Percentiles rank a stretch among this genome's conserved stretches.
Evolutionary conservation across 768 basidiomycete genomes (phyloP).

Genomic region (Cystoderma amianthinum): DNA sequence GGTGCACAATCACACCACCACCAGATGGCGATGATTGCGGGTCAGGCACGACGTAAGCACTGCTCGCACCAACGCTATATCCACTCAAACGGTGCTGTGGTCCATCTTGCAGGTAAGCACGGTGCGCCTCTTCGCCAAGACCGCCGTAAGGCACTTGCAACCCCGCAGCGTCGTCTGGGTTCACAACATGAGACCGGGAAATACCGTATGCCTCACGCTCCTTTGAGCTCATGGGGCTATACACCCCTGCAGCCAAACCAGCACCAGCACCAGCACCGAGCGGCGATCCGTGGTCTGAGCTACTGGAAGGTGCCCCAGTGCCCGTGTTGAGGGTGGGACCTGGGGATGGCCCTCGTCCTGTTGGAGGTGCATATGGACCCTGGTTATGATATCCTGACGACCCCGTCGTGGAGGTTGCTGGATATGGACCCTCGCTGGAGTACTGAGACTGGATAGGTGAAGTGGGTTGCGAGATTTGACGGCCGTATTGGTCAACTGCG

Average conservation of each 20-base stretch:
- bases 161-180: background rate
- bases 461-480: background rate
- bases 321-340: background rate
- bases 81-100: background rate
- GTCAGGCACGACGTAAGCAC: background rate
- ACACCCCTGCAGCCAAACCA: too few species aligned
- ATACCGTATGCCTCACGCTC: conserved; percentile 2
- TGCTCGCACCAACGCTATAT: background rate
- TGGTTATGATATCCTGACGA: background rate
- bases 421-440: background rate
- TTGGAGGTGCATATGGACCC: background rate
- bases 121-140: background rate
- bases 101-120: conserved; percentile 1
- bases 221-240: background rate
- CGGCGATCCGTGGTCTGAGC: background rate
- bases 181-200: background rate
- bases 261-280: background rate
- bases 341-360: background rate
- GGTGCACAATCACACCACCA: conserved; percentile 3
- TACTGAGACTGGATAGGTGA: background rate
- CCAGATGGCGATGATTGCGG: background rate
- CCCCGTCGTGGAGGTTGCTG: background rate
- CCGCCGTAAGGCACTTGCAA: background rate
- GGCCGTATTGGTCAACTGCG: background rate
- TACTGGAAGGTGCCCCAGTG: background rate